Evolutionary conservation across 1,139 yeast genomes (phyloP), one percentile per base, ranked within the genome.

Genomic region (Schwanniomyces etchellsii): DNA sequence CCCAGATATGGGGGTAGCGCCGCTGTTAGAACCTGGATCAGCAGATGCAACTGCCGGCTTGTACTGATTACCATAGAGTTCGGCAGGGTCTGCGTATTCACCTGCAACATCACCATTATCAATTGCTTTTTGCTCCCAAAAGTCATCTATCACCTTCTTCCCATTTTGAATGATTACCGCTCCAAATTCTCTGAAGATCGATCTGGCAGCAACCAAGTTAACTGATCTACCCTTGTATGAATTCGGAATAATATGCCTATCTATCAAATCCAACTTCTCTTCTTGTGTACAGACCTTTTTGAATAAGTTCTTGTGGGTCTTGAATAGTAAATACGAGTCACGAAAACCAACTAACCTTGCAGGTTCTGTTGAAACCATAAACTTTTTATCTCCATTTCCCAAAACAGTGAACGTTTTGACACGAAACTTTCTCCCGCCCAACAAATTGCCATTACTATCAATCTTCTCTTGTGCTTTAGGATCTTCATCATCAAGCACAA

Each of bases 341-440:
- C 97, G 71, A 58, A 88, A 88, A 3, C 97, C 97, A 43, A 89
- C 88, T 46, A 89, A 76, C 43, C 97, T 70, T 0, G 98, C 97
- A 1, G 96, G 96, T 50, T 89, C 97, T 0, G 97, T 89, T 2
- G 96, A 83, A 28, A 91, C 73, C 95, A 91, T 88, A 54, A 77
- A 91, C 35, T 80, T 66, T 39, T 78, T 68, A 24, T 77, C 73
- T 3, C 95, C 96, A 35, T 80, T 74, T 4, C 83, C 86, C 26
- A 70, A 57, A 7, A 89, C 72, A 4, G 85, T 84, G 57, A 91
- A 91, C 0, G 93, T 78, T 37, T 89, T 79, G 39, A 86, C 82
- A 37, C 91, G 68, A 58, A 74, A 91, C 45, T 76, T 73, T 42
- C 97, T 70, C n/a, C 77, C 93, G 2, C 84, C 96, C 28, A 56